These are phyloP conservation scores for Neurospora pannonica DNA, from an alignment of 495 filamentous ascomycete genomes.

Conservation along the genomic window DNA sequence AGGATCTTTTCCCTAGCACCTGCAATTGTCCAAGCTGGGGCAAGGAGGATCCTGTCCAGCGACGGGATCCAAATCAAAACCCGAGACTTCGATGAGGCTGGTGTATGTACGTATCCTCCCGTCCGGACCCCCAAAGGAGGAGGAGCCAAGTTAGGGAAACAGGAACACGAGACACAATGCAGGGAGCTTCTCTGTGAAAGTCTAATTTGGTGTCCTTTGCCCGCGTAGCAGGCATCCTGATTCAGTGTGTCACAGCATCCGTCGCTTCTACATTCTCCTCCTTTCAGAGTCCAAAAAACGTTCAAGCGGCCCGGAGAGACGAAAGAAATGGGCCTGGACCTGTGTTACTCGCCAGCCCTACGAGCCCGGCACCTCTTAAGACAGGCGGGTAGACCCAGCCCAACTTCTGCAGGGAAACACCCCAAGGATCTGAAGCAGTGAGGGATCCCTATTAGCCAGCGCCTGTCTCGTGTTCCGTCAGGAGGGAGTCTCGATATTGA, in stretches of 20 bases:
- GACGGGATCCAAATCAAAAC: not conserved
- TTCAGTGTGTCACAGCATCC: not conserved
- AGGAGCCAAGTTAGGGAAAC: not conserved
- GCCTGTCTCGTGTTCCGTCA: not conserved
- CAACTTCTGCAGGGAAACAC: not conserved
- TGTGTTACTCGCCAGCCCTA: not conserved
- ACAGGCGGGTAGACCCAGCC: not conserved
- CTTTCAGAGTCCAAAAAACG: not conserved
- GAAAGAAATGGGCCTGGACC: not conserved
- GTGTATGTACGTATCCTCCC: not conserved
- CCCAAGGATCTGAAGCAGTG: not conserved
- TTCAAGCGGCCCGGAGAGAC: not conserved
- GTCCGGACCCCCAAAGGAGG: not conserved
- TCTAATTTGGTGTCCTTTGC: not conserved
- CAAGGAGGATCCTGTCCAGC: not conserved
- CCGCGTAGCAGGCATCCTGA: not conserved
- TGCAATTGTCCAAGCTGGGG: not conserved
- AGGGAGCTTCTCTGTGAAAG: not conserved
- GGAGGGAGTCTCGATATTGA: not conserved
- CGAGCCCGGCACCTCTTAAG: not conserved
- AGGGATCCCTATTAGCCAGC: not conserved
- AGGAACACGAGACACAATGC: not conserved
- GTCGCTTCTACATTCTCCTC: not conserved
- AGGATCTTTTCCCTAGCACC: not conserved
- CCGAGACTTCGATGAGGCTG: not conserved